A percentile compares a stretch with the other conserved stretches of the same genome.
Evolutionary conservation across 768 basidiomycete genomes (phyloP).

Genomic region (Tephrocybe sp.): DNA sequence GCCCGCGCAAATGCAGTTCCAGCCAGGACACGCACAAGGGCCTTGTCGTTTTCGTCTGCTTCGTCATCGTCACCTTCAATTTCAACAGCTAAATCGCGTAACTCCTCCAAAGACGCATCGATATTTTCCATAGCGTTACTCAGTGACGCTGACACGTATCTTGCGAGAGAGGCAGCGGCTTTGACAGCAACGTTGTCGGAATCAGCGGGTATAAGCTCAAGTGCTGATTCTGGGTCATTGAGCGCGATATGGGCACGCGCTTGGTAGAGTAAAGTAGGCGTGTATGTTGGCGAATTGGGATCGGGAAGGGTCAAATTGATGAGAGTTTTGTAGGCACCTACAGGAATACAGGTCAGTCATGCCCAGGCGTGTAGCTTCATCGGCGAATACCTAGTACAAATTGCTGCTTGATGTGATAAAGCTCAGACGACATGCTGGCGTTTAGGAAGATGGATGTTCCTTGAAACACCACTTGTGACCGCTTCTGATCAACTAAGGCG

Average conservation of each 20-base stretch:
- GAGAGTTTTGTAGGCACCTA: conserved; percentile 71
- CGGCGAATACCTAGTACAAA: conserved; percentile 60
- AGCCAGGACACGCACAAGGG: conserved; percentile 72
- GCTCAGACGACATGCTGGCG: conserved; percentile 40
- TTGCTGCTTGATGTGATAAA: conserved; percentile 72
- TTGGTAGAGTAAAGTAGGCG: conserved; percentile 68
- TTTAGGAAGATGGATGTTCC: conserved; percentile 7
- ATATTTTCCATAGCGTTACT: conserved; percentile 47
- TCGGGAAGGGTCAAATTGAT: conserved; percentile 54
- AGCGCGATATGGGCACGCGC: conserved; percentile 77
- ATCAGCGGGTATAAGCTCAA: conserved; percentile 52
- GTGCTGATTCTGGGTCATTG: conserved; percentile 52
- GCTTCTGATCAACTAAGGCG: background rate
- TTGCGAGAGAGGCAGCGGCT: conserved; percentile 73
- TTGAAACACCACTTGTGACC: conserved; percentile 11
- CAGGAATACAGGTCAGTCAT: background rate
- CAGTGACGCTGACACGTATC: conserved; percentile 50
- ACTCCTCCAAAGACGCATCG: conserved; percentile 69
- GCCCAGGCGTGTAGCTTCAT: background rate
- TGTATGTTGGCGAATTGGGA: conserved; percentile 59
- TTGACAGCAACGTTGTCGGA: conserved; percentile 66
- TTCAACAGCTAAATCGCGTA: conserved; percentile 85
- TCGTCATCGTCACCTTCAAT: conserved; percentile 78
- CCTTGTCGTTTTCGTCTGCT: conserved; percentile 64
- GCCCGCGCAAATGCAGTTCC: conserved; percentile 85